These are phyloP conservation scores for Iodosphaeria phyllophila DNA, from an alignment of 2,329 filamentous ascomycete genomes.

Conservation along the genomic window DNA sequence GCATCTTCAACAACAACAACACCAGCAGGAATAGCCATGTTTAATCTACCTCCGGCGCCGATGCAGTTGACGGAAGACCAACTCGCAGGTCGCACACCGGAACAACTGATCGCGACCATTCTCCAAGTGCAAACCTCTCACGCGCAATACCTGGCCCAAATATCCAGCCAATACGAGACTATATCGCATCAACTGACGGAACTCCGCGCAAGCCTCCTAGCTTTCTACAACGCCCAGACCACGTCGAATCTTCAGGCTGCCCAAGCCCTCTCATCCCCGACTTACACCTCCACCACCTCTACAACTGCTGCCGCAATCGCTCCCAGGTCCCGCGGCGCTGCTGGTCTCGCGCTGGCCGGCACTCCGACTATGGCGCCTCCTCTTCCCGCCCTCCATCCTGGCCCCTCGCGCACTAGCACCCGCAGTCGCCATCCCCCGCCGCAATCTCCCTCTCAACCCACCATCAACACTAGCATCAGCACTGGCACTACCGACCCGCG, in stretches of 20 bases:
- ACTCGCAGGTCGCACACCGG: conserved; percentile 13
- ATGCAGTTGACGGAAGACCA: conserved; percentile 14
- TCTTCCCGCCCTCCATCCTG: conserved; percentile 8
- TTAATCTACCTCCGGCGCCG: conserved; percentile 7
- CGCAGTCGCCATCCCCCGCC: conserved; percentile 10
- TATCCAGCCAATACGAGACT: conserved; percentile 14
- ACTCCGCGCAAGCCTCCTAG: conserved; percentile 12
- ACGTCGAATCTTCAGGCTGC: conserved; percentile 14
- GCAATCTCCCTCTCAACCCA: conserved; percentile 9
- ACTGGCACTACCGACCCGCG: conserved; percentile 8
- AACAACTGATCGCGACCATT: conserved; percentile 17
- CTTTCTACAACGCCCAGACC: conserved; percentile 8
- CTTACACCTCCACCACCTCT: conserved; percentile 1
- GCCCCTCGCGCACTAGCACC: conserved; percentile 9
- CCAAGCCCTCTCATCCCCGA: conserved; percentile 1
- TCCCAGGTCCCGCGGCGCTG: neutral
- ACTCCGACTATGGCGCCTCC: conserved; percentile 6
- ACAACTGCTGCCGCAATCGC: conserved; percentile 1
- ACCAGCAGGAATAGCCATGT: conserved; percentile 2
- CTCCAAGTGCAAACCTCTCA: conserved; percentile 16
- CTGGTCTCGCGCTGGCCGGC: conserved; percentile 1
- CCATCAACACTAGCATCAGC: no score
- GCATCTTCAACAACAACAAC: conserved; percentile 1
- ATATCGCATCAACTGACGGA: conserved; percentile 16
- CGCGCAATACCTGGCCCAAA: conserved; percentile 14